A percentile compares a stretch with the other conserved stretches of the same genome.
Evolutionary conservation across 345 rosid species (phyloP).

Genomic region (Salix arbutifolia): DNA sequence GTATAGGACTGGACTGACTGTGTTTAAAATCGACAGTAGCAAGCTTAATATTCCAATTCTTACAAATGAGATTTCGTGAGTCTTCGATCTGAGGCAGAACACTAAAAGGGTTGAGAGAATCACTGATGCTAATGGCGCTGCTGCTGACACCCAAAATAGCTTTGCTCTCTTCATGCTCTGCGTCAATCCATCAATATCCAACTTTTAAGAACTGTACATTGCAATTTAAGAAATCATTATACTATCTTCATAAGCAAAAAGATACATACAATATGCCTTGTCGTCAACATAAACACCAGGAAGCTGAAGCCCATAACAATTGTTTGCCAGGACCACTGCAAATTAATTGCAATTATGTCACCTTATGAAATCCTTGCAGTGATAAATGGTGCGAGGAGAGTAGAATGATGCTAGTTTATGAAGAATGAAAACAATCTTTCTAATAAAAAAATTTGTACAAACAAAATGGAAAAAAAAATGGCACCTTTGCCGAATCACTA

Average conservation of each 20-base stretch:
- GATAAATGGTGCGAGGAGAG: background rate
- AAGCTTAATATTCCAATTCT: conserved; percentile 20
- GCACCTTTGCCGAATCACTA: background rate
- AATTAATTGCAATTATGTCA: conserved; percentile 3
- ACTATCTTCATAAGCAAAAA: background rate
- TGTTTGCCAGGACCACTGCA: conserved; percentile 98
- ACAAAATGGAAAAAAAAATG: background rate
- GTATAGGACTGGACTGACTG: background rate
- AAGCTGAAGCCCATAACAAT: conserved; percentile 66
- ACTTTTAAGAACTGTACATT: conserved; percentile 2
- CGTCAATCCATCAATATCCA: conserved; percentile 4
- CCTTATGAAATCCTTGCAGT: background rate
- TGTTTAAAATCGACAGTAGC: background rate
- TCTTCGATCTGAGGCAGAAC: conserved; percentile 54
- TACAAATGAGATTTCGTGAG: conserved; percentile 66
- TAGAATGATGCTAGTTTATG: background rate
- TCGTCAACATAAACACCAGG: conserved; percentile 56
- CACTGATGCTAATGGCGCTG: conserved; percentile 83
- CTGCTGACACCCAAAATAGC: conserved; percentile 94
- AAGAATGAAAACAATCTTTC: background rate
- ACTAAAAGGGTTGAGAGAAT: conserved; percentile 56
- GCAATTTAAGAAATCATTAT: background rate
- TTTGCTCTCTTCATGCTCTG: conserved; percentile 87
- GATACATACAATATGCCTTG: conserved; percentile 72
- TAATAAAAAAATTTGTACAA: background rate